phyloP scores from a whole-genome alignment of 2,329 filamentous ascomycete genomes.

The Fusarium sp. region DNA sequence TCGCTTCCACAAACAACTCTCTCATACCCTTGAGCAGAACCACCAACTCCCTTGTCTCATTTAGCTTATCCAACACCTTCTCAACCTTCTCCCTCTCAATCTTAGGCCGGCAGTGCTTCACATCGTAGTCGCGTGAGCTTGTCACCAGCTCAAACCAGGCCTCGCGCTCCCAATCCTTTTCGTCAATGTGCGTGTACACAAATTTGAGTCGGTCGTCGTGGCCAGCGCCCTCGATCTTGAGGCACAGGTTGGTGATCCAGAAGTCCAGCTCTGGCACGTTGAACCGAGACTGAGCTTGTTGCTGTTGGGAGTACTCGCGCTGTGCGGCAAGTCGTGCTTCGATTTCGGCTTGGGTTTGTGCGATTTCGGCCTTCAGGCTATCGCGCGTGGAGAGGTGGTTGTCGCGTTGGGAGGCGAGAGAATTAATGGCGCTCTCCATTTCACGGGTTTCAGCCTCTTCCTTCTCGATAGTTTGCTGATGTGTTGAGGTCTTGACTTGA shows the following conservation, averaged over 20 bases:
- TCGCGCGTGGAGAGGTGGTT: slow-evolving; percentile 70
- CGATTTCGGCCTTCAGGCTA: slow-evolving; percentile 71
- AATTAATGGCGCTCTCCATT: slow-evolving; percentile 74
- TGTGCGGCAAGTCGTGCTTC: slow-evolving; percentile 78
- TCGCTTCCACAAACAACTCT: slow-evolving; percentile 78
- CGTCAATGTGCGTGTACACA: slow-evolving; percentile 87
- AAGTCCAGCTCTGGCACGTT: slow-evolving; percentile 96
- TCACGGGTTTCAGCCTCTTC: slow-evolving; percentile 82
- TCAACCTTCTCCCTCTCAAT: slow-evolving; percentile 84
- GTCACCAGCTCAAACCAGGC: slow-evolving; percentile 94
- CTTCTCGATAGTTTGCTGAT: slow-evolving; percentile 80
- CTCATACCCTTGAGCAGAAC: slow-evolving; percentile 85
- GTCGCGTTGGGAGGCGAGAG: slow-evolving; percentile 71
- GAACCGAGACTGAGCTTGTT: slow-evolving; percentile 86
- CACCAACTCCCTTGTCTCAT: slow-evolving; percentile 81
- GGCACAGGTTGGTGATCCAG: slow-evolving; percentile 91
- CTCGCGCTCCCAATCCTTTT: slow-evolving; percentile 88
- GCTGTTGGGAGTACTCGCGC: slow-evolving; percentile 76
- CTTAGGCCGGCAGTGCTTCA: slow-evolving; percentile 84
- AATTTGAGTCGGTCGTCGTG: slow-evolving; percentile 89
- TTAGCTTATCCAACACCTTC: slow-evolving; percentile 80
- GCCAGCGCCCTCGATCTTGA: slow-evolving; percentile 90
- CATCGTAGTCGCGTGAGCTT: slow-evolving; percentile 84
- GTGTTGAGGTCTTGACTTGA: slow-evolving; percentile 75
- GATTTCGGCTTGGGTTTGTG: slow-evolving; percentile 77